Evolutionary conservation across 2,329 filamentous ascomycete genomes (phyloP).

Genomic region (Sporothrix inflata): DNA sequence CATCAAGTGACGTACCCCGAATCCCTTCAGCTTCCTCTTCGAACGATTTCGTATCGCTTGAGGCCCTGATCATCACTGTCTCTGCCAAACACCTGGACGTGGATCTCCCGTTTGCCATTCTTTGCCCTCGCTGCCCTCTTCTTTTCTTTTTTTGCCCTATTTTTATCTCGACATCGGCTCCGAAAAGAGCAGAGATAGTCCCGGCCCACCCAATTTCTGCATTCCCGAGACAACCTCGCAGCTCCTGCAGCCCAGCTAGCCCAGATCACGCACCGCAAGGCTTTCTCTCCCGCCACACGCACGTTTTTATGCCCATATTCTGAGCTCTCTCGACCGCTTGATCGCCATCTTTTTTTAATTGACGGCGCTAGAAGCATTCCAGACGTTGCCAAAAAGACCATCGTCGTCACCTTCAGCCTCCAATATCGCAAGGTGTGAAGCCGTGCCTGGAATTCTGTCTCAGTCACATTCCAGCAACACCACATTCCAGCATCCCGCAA

Average conservation of each 20-base stretch:
- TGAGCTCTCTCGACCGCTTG: not conserved
- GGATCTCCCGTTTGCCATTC: not conserved
- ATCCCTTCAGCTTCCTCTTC: not conserved
- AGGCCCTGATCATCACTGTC: not conserved
- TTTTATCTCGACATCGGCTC: constrained; percentile 2
- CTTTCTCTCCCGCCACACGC: constrained; percentile 18
- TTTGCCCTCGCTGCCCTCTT: not conserved
- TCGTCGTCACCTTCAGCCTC: not conserved
- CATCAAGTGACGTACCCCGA: constrained; percentile 5
- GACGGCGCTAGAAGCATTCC: constrained; percentile 21
- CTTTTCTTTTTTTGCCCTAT: not conserved
- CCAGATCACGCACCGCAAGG: not conserved
- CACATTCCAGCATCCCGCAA: constrained; percentile 16
- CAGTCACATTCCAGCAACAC: constrained; percentile 20
- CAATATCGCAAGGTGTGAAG: not conserved
- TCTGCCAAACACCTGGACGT: not conserved
- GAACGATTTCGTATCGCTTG: not conserved
- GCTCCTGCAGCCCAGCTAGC: not conserved
- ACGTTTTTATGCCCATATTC: constrained; percentile 12
- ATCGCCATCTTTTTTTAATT: constrained; percentile 10
- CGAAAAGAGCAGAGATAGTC: constrained; percentile 1
- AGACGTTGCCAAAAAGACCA: not conserved
- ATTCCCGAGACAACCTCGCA: constrained; percentile 19
- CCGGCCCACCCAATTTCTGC: constrained; percentile 3
- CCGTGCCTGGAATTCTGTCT: constrained; percentile 18